Conservation (phyloP, 345 rosid species). For the rapeseed (Brassica napus) region DNA sequence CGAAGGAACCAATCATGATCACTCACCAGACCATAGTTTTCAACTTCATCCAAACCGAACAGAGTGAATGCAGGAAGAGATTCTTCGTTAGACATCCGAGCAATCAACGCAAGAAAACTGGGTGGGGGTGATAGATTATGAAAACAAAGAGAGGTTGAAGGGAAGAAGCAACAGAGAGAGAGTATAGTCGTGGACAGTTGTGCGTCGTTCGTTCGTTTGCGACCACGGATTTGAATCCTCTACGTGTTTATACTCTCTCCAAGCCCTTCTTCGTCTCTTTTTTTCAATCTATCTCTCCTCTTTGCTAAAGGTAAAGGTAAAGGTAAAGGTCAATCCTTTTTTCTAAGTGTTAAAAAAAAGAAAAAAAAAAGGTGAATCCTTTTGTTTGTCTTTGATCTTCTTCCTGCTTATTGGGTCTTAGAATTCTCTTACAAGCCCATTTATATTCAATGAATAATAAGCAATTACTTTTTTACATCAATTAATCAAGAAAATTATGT, state of each 20-base stretch:
- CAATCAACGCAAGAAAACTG: neutral
- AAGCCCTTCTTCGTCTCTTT: neutral
- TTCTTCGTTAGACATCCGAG: constrained; percentile 51
- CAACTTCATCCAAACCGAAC: constrained; percentile 63
- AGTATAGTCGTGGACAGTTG: constrained; percentile 38
- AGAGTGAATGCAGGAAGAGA: constrained; percentile 45
- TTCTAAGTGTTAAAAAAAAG: no score
- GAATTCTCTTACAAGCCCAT: neutral
- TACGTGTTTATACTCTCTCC: constrained; percentile 37
- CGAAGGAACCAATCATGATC: neutral
- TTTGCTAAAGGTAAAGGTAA: neutral
- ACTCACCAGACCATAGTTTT: constrained; percentile 61
- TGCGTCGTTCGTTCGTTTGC: constrained; percentile 45
- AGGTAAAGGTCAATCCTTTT: neutral
- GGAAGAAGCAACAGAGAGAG: neutral
- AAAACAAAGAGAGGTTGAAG: neutral
- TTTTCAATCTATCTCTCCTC: neutral
- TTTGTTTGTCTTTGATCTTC: constrained; percentile 9
- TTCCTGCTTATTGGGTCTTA: neutral
- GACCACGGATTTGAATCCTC: constrained; percentile 55
- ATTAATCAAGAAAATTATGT: no score
- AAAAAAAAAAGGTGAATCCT: constrained; percentile 21
- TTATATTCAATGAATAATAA: neutral
- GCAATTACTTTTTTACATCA: no score
- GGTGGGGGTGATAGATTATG: neutral